phyloP scores from a whole-genome alignment of 169 alveolate species.

The Plasmodium berghei region DNA sequence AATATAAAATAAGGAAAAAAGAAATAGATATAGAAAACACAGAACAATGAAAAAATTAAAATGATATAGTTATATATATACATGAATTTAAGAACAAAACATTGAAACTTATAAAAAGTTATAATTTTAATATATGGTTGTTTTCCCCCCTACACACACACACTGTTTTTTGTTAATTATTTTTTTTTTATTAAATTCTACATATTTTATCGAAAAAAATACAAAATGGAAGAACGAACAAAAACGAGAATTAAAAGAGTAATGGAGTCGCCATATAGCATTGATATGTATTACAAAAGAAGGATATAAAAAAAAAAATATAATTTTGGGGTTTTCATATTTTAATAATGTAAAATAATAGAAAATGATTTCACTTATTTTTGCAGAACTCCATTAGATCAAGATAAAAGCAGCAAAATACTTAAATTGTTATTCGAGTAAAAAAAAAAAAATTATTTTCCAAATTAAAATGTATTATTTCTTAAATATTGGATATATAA shows the following conservation, averaged over 20 bases:
- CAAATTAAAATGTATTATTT: not conserved
- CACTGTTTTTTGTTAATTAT: not conserved
- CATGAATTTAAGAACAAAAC: no score
- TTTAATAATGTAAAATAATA: not conserved
- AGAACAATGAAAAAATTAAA: no score
- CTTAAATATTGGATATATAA: not conserved
- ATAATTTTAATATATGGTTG: no score
- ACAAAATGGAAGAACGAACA: conserved; percentile 36
- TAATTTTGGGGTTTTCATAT: not conserved
- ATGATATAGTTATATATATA: no score
- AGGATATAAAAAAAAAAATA: not conserved
- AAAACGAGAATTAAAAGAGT: conserved; percentile 24
- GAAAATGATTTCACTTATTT: not conserved
- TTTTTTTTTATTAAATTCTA: not conserved
- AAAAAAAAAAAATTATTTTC: conserved; percentile 3
- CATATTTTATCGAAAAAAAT: not conserved
- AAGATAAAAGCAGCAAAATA: conserved; percentile 28
- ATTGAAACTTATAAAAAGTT: no score
- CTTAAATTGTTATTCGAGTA: conserved; percentile 38
- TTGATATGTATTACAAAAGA: conserved; percentile 15
- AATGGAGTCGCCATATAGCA: conserved; percentile 63
- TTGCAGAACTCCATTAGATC: conserved; percentile 29
- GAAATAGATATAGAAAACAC: no score
- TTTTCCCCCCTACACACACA: no score
- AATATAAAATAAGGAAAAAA: no score